Percentiles rank a stretch among this genome's conserved stretches.
phyloP scores from a whole-genome alignment of 2,329 filamentous ascomycete genomes.

The Chalaropsis thielavioides region DNA sequence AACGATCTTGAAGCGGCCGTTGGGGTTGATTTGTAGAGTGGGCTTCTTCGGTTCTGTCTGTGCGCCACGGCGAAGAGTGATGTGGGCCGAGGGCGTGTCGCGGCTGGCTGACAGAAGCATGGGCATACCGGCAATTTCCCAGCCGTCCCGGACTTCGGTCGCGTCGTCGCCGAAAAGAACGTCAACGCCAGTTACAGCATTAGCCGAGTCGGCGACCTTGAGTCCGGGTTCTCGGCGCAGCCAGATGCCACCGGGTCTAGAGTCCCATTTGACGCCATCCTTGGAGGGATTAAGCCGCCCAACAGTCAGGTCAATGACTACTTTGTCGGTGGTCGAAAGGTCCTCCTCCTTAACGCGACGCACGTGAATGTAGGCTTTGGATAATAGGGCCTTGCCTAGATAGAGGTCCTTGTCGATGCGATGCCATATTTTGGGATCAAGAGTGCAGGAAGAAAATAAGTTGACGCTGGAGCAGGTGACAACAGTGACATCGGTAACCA shows the following conservation, averaged over 20 bases:
- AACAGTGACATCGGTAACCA: constrained; percentile 75
- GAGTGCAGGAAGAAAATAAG: constrained; percentile 57
- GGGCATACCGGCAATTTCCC: constrained; percentile 62
- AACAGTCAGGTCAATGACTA: constrained; percentile 66
- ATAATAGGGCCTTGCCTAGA: constrained; percentile 57
- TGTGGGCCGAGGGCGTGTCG: constrained; percentile 51
- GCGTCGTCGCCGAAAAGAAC: constrained; percentile 83
- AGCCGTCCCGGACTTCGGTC: constrained; percentile 74
- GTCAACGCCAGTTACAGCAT: constrained; percentile 66
- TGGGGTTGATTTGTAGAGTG: constrained; percentile 63
- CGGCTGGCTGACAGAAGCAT: constrained; percentile 53
- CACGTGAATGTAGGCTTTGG: constrained; percentile 67
- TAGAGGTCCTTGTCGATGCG: constrained; percentile 83
- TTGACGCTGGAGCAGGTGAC: constrained; percentile 63
- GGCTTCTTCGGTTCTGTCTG: constrained; percentile 40
- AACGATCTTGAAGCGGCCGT: constrained; percentile 94
- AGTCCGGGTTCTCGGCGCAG: constrained; percentile 58
- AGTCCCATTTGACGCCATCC: constrained; percentile 52
- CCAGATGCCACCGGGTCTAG: constrained; percentile 65
- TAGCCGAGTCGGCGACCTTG: constrained; percentile 59
- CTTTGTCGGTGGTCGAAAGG: constrained; percentile 54
- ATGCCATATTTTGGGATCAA: constrained; percentile 60
- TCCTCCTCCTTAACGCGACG: constrained; percentile 78
- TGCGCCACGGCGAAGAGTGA: constrained; percentile 61
- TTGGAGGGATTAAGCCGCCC: constrained; percentile 53